These are phyloP conservation scores for Calamus simplicifolius DNA, from an alignment of 176 grass and related monocot genomes.

Conservation along the genomic window DNA sequence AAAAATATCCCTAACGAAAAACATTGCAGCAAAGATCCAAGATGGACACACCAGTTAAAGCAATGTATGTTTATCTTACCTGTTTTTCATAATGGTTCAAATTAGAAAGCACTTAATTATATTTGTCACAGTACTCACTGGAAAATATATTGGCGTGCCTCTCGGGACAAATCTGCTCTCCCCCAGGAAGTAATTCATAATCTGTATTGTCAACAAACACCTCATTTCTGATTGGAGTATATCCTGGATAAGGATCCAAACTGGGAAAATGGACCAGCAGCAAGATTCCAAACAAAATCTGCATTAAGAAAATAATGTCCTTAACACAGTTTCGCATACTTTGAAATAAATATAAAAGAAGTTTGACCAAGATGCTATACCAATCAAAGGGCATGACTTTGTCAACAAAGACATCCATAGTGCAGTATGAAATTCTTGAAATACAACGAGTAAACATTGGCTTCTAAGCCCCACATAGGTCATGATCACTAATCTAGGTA, in stretches of 20 bases:
- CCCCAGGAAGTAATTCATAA: constrained; percentile 76
- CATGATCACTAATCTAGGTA: too few relatives aligned
- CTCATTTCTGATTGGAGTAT: constrained; percentile 66
- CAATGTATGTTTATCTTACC: too few relatives aligned
- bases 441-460: neutral
- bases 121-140: constrained; percentile 32
- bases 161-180: constrained; percentile 88
- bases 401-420: too few relatives aligned
- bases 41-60: neutral
- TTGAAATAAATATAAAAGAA: too few relatives aligned
- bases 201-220: constrained; percentile 41
- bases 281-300: constrained; percentile 87
- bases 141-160: constrained; percentile 54
- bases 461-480: too few relatives aligned
- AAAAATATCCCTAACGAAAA: constrained; percentile 63
- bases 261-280: constrained; percentile 81
- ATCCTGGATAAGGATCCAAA: constrained; percentile 75
- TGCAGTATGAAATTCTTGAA: neutral
- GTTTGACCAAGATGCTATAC: too few relatives aligned
- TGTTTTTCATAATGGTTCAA: too few relatives aligned
- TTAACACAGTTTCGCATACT: too few relatives aligned
- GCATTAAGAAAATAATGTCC: constrained; percentile 4
- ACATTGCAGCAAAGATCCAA: constrained; percentile 2
- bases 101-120: too few relatives aligned
- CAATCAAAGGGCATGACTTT: too few relatives aligned